Conservation (phyloP, 257 asterid species). For the Parsonsia alboflavescens region DNA sequence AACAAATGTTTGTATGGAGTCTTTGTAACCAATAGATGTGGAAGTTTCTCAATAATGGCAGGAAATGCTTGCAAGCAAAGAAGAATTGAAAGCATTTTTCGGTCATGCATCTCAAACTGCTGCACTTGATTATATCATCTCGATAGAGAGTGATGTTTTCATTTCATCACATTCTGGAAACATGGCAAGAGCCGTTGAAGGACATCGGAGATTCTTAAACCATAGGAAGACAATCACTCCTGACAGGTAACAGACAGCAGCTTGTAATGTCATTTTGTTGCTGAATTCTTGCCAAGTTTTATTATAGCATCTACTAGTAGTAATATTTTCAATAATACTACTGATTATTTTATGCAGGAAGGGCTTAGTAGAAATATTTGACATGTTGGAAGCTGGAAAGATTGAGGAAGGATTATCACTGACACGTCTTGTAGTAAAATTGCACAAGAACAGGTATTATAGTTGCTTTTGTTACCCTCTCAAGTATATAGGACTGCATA, state of each 20-base stretch:
- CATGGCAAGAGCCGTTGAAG: conserved; percentile 96
- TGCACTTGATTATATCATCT: conserved; percentile 82
- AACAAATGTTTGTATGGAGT: neutral
- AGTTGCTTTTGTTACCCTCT: neutral
- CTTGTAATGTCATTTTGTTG: neutral
- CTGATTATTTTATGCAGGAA: conserved; percentile 47
- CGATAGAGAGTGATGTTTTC: conserved; percentile 80
- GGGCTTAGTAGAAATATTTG: conserved; percentile 72
- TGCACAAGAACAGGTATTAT: conserved; percentile 68
- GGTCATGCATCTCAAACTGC: conserved; percentile 87
- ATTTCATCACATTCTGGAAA: conserved; percentile 88
- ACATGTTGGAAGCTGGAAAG: conserved; percentile 62
- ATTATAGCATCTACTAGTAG: neutral
- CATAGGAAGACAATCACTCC: conserved; percentile 83
- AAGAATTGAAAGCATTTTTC: conserved; percentile 54
- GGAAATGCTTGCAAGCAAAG: conserved; percentile 83
- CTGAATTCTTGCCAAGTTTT: neutral
- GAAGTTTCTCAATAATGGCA: conserved; percentile 33
- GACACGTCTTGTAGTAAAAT: conserved; percentile 49
- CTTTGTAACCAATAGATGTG: conserved; percentile 8
- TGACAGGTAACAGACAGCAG: conserved; percentile 46
- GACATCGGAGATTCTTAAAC: conserved; percentile 85
- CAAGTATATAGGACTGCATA: neutral
- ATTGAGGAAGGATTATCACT: conserved; percentile 45
- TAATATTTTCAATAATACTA: neutral